phyloP scores from a whole-genome alignment of 1,284 basidiomycete genomes.

The Rhodotorula mucilaginosa region DNA sequence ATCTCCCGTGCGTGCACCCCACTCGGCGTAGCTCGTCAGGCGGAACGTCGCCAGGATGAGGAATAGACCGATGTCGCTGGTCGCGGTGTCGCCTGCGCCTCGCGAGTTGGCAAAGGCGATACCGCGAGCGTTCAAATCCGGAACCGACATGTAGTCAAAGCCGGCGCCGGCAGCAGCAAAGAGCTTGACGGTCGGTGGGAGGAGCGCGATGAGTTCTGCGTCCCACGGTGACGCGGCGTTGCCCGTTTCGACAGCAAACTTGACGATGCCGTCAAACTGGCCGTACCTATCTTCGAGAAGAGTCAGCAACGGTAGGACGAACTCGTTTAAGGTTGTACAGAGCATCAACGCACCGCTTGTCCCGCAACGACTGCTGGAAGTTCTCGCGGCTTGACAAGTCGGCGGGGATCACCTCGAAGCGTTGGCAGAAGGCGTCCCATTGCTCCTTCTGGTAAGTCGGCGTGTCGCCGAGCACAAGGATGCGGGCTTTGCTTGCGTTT shows the following conservation, averaged over 20 bases:
- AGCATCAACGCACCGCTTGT: conserved; percentile 5
- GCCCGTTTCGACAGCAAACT: conserved; percentile 11
- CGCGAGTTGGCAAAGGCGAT: conserved; percentile 10
- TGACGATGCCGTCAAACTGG: conserved; percentile 7
- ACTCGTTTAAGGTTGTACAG: background rate
- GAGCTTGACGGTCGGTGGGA: conserved; percentile 7
- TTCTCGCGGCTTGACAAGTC: background rate
- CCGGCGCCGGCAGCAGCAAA: conserved; percentile 11
- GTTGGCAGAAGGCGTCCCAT: conserved; percentile 12
- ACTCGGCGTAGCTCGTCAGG: conserved; percentile 8
- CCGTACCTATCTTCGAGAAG: background rate
- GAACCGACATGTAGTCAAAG: conserved; percentile 7
- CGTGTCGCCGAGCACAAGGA: conserved; percentile 9
- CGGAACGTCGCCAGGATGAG: conserved; percentile 16
- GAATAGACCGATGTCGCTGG: conserved; percentile 5
- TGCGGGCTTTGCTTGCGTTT: background rate
- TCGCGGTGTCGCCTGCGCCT: conserved; percentile 16
- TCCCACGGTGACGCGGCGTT: conserved; percentile 3
- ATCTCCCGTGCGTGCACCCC: conserved; percentile 7
- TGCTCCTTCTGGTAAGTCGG: background rate
- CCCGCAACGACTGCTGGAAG: background rate
- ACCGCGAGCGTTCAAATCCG: conserved; percentile 6
- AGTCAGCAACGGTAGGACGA: background rate
- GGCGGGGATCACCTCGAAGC: conserved; percentile 17
- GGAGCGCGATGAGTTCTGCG: conserved; percentile 14